These are phyloP conservation scores for Yamadazyma philogaea DNA, from an alignment of 805 yeast species.

Conservation along the genomic window DNA sequence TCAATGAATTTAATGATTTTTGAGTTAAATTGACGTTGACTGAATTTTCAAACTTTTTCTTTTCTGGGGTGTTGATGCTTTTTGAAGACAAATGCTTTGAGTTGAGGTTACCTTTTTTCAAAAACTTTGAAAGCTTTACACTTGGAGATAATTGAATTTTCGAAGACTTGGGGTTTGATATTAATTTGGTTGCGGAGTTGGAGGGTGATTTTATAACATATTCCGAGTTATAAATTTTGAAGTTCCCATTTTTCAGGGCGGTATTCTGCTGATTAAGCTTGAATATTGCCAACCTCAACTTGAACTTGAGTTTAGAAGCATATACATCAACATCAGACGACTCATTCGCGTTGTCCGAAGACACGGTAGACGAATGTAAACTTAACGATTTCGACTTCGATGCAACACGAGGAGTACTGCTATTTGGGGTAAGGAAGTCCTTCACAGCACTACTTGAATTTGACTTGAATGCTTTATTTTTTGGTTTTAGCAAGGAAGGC, in stretches of 20 bases:
- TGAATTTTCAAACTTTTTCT: slow-evolving; percentile 10
- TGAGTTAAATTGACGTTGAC: slow-evolving; percentile 11
- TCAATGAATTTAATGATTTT: slow-evolving; percentile 9
- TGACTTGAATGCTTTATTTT: slow-evolving; percentile 1
- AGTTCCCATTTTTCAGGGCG: background rate
- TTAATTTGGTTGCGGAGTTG: slow-evolving; percentile 15
- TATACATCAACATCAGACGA: slow-evolving; percentile 14
- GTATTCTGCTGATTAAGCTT: slow-evolving; percentile 27
- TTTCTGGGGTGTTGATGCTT: slow-evolving; percentile 3
- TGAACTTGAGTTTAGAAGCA: slow-evolving; percentile 42
- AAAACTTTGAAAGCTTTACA: slow-evolving; percentile 4
- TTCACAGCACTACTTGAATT: background rate
- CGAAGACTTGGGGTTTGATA: slow-evolving; percentile 1
- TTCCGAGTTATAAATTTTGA: slow-evolving; percentile 4
- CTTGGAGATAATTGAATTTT: slow-evolving; percentile 5
- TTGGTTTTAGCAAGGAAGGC: background rate
- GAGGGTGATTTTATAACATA: slow-evolving; percentile 10
- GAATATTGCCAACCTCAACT: slow-evolving; percentile 40
- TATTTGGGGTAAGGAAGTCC: background rate
- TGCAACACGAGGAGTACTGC: background rate
- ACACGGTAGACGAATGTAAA: slow-evolving; percentile 2
- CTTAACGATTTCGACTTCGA: slow-evolving; percentile 6
- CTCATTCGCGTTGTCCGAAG: background rate
- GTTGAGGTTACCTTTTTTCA: slow-evolving; percentile 5
- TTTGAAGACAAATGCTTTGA: slow-evolving; percentile 5